Conservation (phyloP, 1,139 yeast genomes). For the Protomyces arabidopsidicola region DNA sequence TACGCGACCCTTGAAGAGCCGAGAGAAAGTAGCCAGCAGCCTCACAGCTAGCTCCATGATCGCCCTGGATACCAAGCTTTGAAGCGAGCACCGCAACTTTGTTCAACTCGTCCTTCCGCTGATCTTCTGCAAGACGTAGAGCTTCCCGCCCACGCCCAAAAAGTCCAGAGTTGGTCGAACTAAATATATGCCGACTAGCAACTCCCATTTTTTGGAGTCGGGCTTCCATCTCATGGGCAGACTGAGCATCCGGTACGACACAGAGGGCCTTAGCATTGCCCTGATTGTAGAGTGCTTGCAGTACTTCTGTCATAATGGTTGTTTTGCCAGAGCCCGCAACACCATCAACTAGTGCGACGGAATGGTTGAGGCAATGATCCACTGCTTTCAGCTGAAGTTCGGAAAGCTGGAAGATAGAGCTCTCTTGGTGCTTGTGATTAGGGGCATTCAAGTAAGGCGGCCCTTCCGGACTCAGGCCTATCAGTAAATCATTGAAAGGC, state of each 20-base stretch:
- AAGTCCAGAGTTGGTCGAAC: constrained; percentile 36
- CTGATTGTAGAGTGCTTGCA: constrained; percentile 40
- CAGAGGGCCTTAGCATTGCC: constrained; percentile 35
- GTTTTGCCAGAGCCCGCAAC: constrained; percentile 51
- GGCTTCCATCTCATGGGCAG: constrained; percentile 36
- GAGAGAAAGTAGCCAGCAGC: constrained; percentile 45
- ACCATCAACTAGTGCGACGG: constrained; percentile 45
- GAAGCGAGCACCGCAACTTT: constrained; percentile 42
- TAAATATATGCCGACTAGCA: constrained; percentile 34
- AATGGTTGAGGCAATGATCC: constrained; percentile 40
- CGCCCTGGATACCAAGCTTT: constrained; percentile 43
- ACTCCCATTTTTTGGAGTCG: constrained; percentile 35
- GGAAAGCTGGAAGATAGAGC: not conserved
- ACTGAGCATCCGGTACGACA: constrained; percentile 39
- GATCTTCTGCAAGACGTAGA: constrained; percentile 34
- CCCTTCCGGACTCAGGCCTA: not conserved
- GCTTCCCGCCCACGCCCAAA: constrained; percentile 8
- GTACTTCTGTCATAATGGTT: constrained; percentile 36
- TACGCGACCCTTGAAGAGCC: constrained; percentile 37
- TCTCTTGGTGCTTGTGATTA: too few species aligned
- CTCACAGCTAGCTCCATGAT: constrained; percentile 45
- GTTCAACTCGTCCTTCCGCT: constrained; percentile 34
- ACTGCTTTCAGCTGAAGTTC: constrained; percentile 41
- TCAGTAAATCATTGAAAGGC: not conserved
- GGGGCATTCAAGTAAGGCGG: not conserved